Evolutionary conservation across 768 basidiomycete genomes (phyloP).

Genomic region (Rubroboletus satanas): DNA sequence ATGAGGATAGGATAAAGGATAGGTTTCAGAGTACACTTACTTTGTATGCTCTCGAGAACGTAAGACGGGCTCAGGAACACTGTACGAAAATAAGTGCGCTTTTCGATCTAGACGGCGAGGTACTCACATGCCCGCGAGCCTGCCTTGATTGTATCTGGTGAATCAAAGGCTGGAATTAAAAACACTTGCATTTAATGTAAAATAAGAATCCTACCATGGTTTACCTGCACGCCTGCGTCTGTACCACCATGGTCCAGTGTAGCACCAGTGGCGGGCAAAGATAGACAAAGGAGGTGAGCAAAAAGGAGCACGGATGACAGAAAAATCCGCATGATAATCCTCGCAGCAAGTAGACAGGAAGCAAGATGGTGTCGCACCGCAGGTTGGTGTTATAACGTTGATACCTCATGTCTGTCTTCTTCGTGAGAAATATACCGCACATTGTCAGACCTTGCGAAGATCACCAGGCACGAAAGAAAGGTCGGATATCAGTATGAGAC

Average conservation of each 20-base stretch:
- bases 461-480: not conserved
- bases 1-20: not conserved
- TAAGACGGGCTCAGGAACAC: not conserved
- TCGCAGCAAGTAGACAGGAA: not conserved
- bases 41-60: slow-evolving; percentile 1
- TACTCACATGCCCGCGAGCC: not conserved
- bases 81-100: not conserved
- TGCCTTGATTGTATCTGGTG: not conserved
- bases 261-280: not conserved
- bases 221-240: not conserved
- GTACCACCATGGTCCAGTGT: not conserved
- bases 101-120: not conserved
- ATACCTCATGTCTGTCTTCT: not conserved
- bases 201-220: not conserved
- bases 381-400: not conserved
- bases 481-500: not conserved
- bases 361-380: not conserved
- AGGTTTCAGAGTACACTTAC: not conserved
- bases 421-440: not conserved
- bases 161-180: not conserved
- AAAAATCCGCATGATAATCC: not conserved
- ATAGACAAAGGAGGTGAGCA: not conserved
- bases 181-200: not conserved
- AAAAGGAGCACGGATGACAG: not conserved
- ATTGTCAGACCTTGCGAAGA: not conserved